Base-by-base conservation (phyloP, 78 protist species). In the Emiliania huxleyi region DNA sequence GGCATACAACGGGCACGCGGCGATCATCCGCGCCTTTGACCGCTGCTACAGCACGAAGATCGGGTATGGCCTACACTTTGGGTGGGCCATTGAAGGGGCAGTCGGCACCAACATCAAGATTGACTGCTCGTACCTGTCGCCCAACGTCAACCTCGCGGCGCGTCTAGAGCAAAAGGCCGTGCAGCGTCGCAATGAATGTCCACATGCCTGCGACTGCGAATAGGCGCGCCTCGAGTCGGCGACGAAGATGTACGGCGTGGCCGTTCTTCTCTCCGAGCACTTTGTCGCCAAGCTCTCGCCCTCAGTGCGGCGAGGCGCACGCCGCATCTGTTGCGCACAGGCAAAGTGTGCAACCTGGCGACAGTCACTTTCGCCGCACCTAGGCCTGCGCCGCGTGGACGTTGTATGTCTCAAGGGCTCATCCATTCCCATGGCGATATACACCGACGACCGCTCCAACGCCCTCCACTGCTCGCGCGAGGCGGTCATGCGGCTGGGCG, bases 61-160 rank as follows among this genome's bases (percentile, higher is more conserved):
- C 25, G 89, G 89, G 21, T 90, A 44, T 26, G 92, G 92, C 26
- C 87, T 90, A 11, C 92, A 90, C 75, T 6, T 38, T 33, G 92
- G 92, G 22, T 90, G 92, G 92, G 5, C 92, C 26, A 22, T 90
- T 1, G 92, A 69, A 11, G 92, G 92, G 8, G 42, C 92, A 11
- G n/a, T 90, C 21, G 92, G 92, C 21, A 21, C 69, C 33, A 15
- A 1, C 8, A 38, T 0, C 23, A 90, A 90, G 85, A 69, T 90
- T n/a, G 92, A 90, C 29, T 79, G 88, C 45, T 40, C 85, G 29
- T 90, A 90, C 46, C 55, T 90, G n/a, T 90, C 92, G 55, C 92
- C 92, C 38, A 52, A 89, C 33, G 92, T 89, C 22, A 69, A 89
- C 19, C 2, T 89, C 75, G 3, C 81, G 33, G 77, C 11, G 33